phyloP scores from a whole-genome alignment of 441 rosid species.

The Cnidoscolus chayamansa region DNA sequence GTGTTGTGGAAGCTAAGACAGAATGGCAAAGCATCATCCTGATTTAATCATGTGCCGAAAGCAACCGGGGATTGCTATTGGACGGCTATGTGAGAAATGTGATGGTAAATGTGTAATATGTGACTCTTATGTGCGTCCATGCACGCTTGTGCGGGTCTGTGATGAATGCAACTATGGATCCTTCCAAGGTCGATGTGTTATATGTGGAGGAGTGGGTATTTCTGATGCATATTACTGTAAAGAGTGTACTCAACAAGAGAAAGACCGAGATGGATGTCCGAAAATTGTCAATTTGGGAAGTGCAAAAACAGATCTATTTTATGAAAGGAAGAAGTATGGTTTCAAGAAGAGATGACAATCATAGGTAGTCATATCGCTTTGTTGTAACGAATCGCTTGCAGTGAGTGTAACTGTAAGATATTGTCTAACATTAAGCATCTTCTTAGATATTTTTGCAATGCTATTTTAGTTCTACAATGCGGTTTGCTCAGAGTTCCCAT shows the following conservation, averaged over 20 bases:
- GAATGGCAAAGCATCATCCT: slow-evolving; percentile 93
- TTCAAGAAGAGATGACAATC: slow-evolving; percentile 59
- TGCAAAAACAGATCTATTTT: slow-evolving; percentile 79
- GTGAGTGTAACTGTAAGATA: neutral
- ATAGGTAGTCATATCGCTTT: neutral
- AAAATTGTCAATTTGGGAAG: slow-evolving; percentile 82
- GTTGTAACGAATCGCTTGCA: neutral
- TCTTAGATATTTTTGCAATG: neutral
- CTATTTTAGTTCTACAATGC: neutral
- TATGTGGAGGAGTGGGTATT: slow-evolving; percentile 89
- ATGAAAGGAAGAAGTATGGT: slow-evolving; percentile 81
- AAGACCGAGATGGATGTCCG: slow-evolving; percentile 86
- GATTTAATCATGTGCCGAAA: slow-evolving; percentile 91
- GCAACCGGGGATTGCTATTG: slow-evolving; percentile 92
- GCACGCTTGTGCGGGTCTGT: slow-evolving; percentile 87
- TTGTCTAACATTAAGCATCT: neutral
- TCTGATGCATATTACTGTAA: slow-evolving; percentile 87
- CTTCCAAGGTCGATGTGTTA: slow-evolving; percentile 84
- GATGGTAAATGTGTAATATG: slow-evolving; percentile 88
- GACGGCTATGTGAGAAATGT: slow-evolving; percentile 76
- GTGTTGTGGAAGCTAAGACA: neutral
- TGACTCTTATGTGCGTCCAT: slow-evolving; percentile 80
- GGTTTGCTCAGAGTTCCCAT: neutral
- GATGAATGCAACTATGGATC: slow-evolving; percentile 94
- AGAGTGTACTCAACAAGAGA: slow-evolving; percentile 88